phyloP scores from a whole-genome alignment of 2,329 filamentous ascomycete genomes.

The Fusarium sp. region DNA sequence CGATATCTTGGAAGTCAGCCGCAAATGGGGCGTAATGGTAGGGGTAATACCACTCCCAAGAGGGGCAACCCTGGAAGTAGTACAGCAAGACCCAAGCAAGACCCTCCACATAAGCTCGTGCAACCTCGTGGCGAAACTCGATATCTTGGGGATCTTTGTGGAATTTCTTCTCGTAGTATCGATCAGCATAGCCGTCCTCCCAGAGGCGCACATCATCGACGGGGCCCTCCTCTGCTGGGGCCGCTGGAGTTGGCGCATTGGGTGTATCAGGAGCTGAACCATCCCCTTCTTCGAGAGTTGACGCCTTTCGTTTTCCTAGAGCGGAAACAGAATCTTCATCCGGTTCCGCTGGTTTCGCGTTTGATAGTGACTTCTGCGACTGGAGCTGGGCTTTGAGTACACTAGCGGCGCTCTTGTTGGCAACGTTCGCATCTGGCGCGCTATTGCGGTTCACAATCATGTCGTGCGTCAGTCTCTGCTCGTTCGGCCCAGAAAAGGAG shows the following conservation, averaged over 20 bases:
- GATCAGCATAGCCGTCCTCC: conserved; percentile 94
- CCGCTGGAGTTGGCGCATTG: conserved; percentile 55
- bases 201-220: conserved; percentile 89
- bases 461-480: conserved; percentile 78
- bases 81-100: conserved; percentile 95
- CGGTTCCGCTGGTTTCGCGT: conserved; percentile 38
- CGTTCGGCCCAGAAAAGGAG: conserved; percentile 64
- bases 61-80: conserved; percentile 98
- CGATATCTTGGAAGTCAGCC: conserved; percentile 88
- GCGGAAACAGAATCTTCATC: conserved; percentile 60
- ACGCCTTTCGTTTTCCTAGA: conserved; percentile 82
- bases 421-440: conserved; percentile 76
- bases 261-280: conserved; percentile 72
- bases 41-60: conserved; percentile 99
- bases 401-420: conserved; percentile 95
- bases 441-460: conserved; percentile 83
- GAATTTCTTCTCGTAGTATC: conserved; percentile 98
- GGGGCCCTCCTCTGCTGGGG: conserved; percentile 70
- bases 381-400: conserved; percentile 85
- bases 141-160: conserved; percentile 82
- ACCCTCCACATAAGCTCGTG: conserved; percentile 91
- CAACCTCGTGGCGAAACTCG: conserved; percentile 90
- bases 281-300: conserved; percentile 71
- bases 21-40: conserved; percentile 99
- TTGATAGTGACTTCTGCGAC: conserved; percentile 46